Evolutionary conservation across 192 early-diverging fungal genomes (phyloP), one percentile per base, ranked within the genome.

Genomic region (Thamnidium elegans): DNA sequence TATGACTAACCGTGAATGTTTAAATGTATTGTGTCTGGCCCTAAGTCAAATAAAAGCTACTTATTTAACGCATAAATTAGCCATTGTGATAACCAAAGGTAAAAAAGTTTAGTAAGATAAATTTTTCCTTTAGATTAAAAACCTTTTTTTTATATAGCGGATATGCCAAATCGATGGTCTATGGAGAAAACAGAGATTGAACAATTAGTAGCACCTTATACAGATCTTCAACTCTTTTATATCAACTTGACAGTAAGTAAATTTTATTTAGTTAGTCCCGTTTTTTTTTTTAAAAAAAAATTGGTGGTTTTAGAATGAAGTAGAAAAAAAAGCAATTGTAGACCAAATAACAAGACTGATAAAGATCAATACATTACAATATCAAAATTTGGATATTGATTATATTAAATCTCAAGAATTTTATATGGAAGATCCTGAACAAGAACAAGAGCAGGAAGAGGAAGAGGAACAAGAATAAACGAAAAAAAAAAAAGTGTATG

Each of bases 61-160:
- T 17, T 66, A 50, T 66, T 26, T 66, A 20, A 20, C 55, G 17
- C 26, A 56, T 23, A 55, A 46, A 17, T 44, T 48, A 13, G 44
- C 54, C 39, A 44, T 66, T 48, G 55, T 66, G 13, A 15, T 66
- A 13, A 66, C 55, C 4, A 66, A 66, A 58, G 45, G 31, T 39
- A 58, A 43, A 50, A 48, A 48, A 5, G 17, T 9, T 5, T 19
- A 48, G 4, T 7, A 14, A 1, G 4, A 14, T 13, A 17, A 15
- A 4, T 45, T n/a, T n/a, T n/a, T 1, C 14, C 44, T 45, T 26
- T 26, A 26, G 3, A 26, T 1, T 26, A 17, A 48, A 17, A 17
- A 19, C 1, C 51, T 30, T 23, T 7, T 20, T n/a, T 20, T 4
- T 51, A 17, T 34, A 17, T 34, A 58, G 56, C 42, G 31, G 56